These are phyloP conservation scores for Penicillium italicum DNA, from an alignment of 2,329 filamentous ascomycete genomes.

Conservation along the genomic window DNA sequence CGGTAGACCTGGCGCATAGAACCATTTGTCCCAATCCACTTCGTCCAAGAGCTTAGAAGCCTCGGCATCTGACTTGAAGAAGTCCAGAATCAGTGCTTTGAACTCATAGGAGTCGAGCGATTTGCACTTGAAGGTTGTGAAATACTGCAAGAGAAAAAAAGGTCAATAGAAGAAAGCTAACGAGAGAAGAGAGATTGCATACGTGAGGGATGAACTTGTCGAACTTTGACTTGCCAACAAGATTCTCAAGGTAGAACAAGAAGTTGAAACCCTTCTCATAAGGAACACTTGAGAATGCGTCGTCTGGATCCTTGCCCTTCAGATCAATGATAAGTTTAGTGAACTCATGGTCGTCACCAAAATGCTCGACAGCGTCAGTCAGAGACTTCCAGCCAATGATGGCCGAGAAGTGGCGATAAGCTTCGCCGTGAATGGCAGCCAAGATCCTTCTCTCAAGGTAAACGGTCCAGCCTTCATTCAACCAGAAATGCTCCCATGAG, in stretches of 20 bases:
- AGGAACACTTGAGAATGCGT: slow-evolving; percentile 86
- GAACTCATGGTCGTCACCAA: slow-evolving; percentile 81
- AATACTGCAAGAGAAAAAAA: slow-evolving; percentile 56
- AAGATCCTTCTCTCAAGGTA: slow-evolving; percentile 80
- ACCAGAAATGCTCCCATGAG: slow-evolving; percentile 54
- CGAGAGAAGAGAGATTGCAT: slow-evolving; percentile 11
- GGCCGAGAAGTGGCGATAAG: slow-evolving; percentile 86
- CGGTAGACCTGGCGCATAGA: slow-evolving; percentile 83
- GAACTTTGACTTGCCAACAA: slow-evolving; percentile 81
- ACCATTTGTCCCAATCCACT: slow-evolving; percentile 86
- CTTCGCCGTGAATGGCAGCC: slow-evolving; percentile 63
- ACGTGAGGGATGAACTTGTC: slow-evolving; percentile 88
- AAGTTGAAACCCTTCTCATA: slow-evolving; percentile 98
- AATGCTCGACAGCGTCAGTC: slow-evolving; percentile 72
- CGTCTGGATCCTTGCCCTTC: slow-evolving; percentile 88
- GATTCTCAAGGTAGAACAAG: slow-evolving; percentile 81
- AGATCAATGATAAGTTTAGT: slow-evolving; percentile 87
- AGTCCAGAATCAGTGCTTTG: slow-evolving; percentile 79
- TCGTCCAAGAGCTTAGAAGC: slow-evolving; percentile 59
- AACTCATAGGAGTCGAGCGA: slow-evolving; percentile 94
- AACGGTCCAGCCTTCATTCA: slow-evolving; percentile 83
- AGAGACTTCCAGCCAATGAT: slow-evolving; percentile 95
- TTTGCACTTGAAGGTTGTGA: slow-evolving; percentile 76
- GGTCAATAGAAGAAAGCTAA: slow-evolving; percentile 2
- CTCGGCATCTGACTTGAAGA: slow-evolving; percentile 69